Base-by-base conservation (phyloP, 306 rosid genomes). In the Castanea mollissima region DNA sequence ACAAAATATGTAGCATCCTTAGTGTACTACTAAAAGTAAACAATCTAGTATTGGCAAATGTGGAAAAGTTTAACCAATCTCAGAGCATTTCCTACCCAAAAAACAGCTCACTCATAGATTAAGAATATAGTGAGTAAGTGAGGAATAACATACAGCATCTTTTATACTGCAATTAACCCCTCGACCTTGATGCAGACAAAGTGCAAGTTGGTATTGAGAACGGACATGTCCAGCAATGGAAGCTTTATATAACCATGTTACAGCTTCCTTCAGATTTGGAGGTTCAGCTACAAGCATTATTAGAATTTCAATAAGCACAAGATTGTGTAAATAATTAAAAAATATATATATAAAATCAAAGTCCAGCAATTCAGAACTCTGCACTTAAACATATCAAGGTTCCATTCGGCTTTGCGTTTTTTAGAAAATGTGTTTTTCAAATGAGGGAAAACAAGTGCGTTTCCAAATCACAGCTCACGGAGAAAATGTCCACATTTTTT, bases 151-250 rank as follows among this genome's bases (percentile, higher is more conserved):
- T 88, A 94, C 97, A 32, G 95, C 97, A 75, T 91, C 91, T 79
- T 88, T 84, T 69, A 85, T 81, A 62, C 85, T 86, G 74, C 77
- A 70, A 44, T 71, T 77, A 19, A 59, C 77, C 73, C 88, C 97
- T 3, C 82, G 84, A 59, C 90, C 90, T 19, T 89, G 95, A 79
- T 90, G 97, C 63, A 94, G 88, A 83, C 95, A 91, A 76, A 92
- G 90, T 7, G 93, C 99, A 38, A 94, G 95, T 74, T 92, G 99
- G 86, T 92, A 94, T 74, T 90, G 99, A 67, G 99, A 93, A 69
- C 97, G 97, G 46, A 78, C 74, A 82, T 88, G 82, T 56, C 97
- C 97, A 21, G 83, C 83, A 58, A 51, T 1, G 46, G 99, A 87
- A 35, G 95, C 91, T 84, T 71, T 75, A 76, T 83, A 81, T 58